Evolutionary conservation across 192 early-diverging fungal species (phyloP).

Genomic region (Coemansia sp.): DNA sequence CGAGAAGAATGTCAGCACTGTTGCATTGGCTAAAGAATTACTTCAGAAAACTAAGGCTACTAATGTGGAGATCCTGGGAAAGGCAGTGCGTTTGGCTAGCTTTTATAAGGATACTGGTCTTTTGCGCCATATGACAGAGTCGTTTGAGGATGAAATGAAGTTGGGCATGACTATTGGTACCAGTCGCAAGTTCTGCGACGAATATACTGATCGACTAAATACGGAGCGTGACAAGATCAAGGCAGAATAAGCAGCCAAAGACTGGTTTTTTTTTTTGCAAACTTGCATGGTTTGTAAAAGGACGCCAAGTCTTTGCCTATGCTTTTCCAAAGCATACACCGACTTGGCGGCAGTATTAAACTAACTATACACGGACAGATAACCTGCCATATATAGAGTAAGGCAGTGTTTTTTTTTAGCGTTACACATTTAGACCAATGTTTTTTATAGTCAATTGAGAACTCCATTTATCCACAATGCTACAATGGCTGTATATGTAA

Average conservation of each 20-base stretch:
- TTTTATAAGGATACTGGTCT: conserved; percentile 30
- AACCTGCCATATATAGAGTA: no score
- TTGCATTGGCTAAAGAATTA: conserved; percentile 38
- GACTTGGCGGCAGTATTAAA: no score
- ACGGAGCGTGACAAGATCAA: conserved; percentile 10
- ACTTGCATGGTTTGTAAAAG: background rate
- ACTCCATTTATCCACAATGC: no score
- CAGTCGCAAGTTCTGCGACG: conserved; percentile 25
- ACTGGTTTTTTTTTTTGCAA: background rate
- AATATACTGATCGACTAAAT: conserved; percentile 31
- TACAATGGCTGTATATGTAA: no score
- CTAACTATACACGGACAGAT: no score
- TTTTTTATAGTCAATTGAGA: no score
- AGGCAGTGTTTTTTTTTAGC: no score
- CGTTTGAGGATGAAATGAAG: conserved; percentile 31
- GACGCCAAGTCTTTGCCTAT: background rate
- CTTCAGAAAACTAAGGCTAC: conserved; percentile 11
- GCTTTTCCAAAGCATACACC: background rate
- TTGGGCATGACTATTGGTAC: conserved; percentile 43
- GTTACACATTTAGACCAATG: no score
- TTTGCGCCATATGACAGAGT: conserved; percentile 18
- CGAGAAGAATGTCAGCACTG: conserved; percentile 32
- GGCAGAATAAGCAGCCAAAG: background rate
- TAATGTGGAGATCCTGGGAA: conserved; percentile 24
- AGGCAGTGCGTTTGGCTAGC: conserved; percentile 18